Evolutionary conservation across 179 eudicot species (phyloP), one percentile per base, ranked within the genome.

Genomic region (Spergularia azorica): DNA sequence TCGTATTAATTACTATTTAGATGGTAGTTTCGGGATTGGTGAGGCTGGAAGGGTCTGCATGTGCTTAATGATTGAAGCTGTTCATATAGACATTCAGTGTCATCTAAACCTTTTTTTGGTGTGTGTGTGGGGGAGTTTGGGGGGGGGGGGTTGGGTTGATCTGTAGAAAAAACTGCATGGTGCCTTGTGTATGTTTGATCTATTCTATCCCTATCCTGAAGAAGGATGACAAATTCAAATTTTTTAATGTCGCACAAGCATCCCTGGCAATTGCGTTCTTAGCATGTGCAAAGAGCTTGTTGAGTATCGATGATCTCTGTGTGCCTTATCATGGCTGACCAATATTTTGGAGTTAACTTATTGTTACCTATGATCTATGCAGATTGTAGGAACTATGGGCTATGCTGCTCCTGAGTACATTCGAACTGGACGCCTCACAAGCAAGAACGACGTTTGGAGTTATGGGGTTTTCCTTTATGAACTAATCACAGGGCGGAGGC

Each of bases 351-450:
- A 26, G 15, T 36, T 50, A 71, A 71, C 6, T 50, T 52, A 12
- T 14, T 43, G 8, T 54, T 72, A 21, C 20, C 51, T 60, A 58
- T 62, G 67, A 16, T 20, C 51, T 60, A 60, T 72, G 10, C 88
- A 94, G 98, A 90, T 92, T 86, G 97, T 92, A 32, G 98, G 98
- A 73, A 94, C 98, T 1, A 21, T 89, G 79, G 98, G 97, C 76
- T 94, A 94, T 73, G 98, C 98, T 68, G 96, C 98, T 68, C 98
- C 98, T 4, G 98, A 94, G 80, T 94, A 94, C 82, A 77, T 94
- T 41, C 88, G 84, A 83, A 92, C 98, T 36, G 94, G 97, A 39
- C 97, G 91, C 71, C 91, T 94, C 65, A 94, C 97, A 14, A 81
- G 83, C 84, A 94, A 89, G 83, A 92, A 88, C 39, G 98, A 94